Conservation (phyloP, 768 basidiomycete genomes). For the Leucocoprinus birnbaumii region DNA sequence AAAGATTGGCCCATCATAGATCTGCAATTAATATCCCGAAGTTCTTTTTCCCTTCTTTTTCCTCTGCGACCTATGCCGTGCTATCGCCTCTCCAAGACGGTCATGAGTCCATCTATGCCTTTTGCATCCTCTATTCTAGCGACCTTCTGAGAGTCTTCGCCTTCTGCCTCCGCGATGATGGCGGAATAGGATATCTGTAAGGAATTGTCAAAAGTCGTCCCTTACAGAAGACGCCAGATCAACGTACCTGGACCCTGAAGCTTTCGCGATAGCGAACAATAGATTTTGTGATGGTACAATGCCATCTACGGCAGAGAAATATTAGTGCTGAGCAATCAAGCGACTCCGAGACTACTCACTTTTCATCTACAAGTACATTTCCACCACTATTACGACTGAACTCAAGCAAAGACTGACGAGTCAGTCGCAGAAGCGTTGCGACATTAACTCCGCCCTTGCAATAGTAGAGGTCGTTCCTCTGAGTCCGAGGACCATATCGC, state of each 20-base stretch:
- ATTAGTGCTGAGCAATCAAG: too few species aligned
- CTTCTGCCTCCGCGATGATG: neutral
- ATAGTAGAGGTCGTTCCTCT: constrained; percentile 11
- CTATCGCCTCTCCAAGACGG: constrained; percentile 44
- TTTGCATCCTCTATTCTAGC: constrained; percentile 59
- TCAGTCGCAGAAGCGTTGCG: constrained; percentile 10
- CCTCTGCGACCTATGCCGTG: too few species aligned
- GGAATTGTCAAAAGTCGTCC: neutral
- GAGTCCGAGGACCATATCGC: constrained; percentile 13
- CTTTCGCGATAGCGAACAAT: neutral
- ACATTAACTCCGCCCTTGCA: constrained; percentile 17
- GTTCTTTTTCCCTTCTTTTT: too few species aligned
- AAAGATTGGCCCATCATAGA: too few species aligned
- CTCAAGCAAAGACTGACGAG: constrained; percentile 14
- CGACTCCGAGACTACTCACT: neutral
- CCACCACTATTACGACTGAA: constrained; percentile 9
- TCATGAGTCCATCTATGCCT: constrained; percentile 75
- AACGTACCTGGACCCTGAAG: constrained; percentile 4
- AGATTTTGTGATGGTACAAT: constrained; percentile 1
- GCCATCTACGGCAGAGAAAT: too few species aligned
- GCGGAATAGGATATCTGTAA: neutral
- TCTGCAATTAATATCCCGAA: too few species aligned
- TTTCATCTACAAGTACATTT: constrained; percentile 15
- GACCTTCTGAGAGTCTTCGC: constrained; percentile 54
- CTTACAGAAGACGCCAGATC: neutral